Conservation (phyloP, 2,329 filamentous ascomycete genomes). For the Phoma sp. region DNA sequence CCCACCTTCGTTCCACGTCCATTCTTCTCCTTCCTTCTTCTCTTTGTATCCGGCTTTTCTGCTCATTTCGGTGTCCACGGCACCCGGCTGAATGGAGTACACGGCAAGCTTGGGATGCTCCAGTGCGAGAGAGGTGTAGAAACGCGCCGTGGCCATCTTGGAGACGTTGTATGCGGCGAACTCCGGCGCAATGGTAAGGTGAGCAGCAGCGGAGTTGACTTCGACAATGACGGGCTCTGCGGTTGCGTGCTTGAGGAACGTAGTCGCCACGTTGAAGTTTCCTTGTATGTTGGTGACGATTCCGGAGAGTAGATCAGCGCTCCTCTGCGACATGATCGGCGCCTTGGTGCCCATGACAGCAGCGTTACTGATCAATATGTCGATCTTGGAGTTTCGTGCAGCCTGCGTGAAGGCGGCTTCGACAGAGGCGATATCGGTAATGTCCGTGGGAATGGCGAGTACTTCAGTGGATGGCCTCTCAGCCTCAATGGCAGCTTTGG, state of each 20-base stretch:
- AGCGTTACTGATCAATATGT: no score
- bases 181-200: constrained; percentile 19
- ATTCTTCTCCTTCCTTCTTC: constrained; percentile 23
- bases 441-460: no score
- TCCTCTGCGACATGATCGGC: no score
- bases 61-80: constrained; percentile 50
- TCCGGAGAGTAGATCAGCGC: no score
- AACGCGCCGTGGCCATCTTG: constrained; percentile 47
- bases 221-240: background rate
- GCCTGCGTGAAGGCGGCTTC: no score
- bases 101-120: constrained; percentile 49
- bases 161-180: constrained; percentile 39
- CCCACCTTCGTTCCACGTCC: constrained; percentile 10
- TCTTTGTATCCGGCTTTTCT: constrained; percentile 18
- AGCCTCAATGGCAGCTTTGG: no score
- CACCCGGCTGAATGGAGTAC: constrained; percentile 52
- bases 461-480: no score
- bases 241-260: background rate
- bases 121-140: constrained; percentile 46
- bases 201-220: constrained; percentile 7
- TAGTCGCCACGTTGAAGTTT: background rate
- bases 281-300: no score
- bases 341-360: no score
- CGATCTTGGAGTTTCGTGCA: no score
- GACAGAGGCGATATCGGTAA: no score